These are phyloP conservation scores for Saxispiralis lemnorum DNA, from an alignment of 495 filamentous ascomycete species.

Conservation along the genomic window DNA sequence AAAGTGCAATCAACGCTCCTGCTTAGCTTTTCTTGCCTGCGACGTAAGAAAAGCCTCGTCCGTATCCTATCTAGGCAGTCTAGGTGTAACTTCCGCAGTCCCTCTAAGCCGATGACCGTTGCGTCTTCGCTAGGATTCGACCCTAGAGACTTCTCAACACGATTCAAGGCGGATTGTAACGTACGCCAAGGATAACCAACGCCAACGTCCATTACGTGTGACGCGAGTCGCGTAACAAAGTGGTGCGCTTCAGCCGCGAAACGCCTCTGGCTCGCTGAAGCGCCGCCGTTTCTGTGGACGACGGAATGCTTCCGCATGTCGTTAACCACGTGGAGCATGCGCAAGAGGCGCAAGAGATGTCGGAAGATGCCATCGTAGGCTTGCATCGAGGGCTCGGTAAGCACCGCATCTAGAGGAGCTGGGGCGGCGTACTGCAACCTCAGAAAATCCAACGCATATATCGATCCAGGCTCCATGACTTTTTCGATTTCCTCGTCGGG, in stretches of 20 bases:
- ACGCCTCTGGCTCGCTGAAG: constrained; percentile 28
- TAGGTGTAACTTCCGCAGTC: constrained; percentile 55
- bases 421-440: constrained; percentile 72
- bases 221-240: constrained; percentile 48
- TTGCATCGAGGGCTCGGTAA: constrained; percentile 46
- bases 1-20: constrained; percentile 66
- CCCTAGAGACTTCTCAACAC: constrained; percentile 33
- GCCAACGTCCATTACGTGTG: constrained; percentile 62
- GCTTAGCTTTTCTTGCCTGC: constrained; percentile 51
- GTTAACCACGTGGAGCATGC: constrained; percentile 64
- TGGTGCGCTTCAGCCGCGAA: constrained; percentile 65
- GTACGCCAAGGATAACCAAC: constrained; percentile 51
- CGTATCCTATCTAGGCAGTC: constrained; percentile 62
- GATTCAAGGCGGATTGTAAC: constrained; percentile 47
- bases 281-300: constrained; percentile 30
- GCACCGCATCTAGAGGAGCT: constrained; percentile 48
- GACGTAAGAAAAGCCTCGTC: constrained; percentile 50
- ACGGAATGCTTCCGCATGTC: constrained; percentile 30
- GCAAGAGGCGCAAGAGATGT: constrained; percentile 53
- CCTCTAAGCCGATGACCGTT: constrained; percentile 38
- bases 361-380: constrained; percentile 77
- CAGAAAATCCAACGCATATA: constrained; percentile 83
- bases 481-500: constrained; percentile 54
- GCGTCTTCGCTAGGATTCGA: constrained; percentile 14
- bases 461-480: constrained; percentile 57